A percentile compares a stretch with the other conserved stretches of the same genome.
Evolutionary conservation across 345 rosid species (phyloP).

Genomic region (Draba incana): DNA sequence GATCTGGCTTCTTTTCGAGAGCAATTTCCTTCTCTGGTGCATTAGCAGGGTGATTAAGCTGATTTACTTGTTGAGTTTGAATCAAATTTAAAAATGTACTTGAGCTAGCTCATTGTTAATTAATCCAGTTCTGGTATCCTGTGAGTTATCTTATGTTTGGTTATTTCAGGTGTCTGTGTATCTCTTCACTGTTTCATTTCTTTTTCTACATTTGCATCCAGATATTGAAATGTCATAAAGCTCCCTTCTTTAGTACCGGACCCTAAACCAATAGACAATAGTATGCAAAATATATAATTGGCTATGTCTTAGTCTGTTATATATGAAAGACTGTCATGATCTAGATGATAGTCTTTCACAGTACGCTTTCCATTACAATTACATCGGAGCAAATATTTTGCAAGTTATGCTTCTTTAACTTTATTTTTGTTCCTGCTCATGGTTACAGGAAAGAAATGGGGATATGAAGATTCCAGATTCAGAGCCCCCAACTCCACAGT

Average conservation of each 20-base stretch:
- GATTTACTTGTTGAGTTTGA: neutral
- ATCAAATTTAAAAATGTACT: slow-evolving; percentile 3
- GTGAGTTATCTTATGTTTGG: neutral
- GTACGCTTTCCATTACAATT: neutral
- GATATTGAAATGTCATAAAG: neutral
- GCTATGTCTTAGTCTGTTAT: slow-evolving; percentile 11
- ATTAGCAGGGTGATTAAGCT: no score
- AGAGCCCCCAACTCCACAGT: slow-evolving; percentile 95
- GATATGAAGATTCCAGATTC: slow-evolving; percentile 83
- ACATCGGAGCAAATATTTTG: neutral
- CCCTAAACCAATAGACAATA: neutral
- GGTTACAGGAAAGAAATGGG: slow-evolving; percentile 81
- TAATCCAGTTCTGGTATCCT: neutral
- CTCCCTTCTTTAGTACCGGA: neutral
- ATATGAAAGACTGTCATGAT: slow-evolving; percentile 2
- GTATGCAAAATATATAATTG: neutral
- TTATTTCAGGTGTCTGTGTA: neutral
- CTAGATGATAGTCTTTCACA: neutral
- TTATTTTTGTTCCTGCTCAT: slow-evolving; percentile 26
- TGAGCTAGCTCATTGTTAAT: neutral
- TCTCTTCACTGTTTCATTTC: no score
- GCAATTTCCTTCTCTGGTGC: no score
- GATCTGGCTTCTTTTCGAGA: slow-evolving; percentile 11
- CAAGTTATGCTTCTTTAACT: slow-evolving; percentile 19
- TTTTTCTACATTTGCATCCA: slow-evolving; percentile 3